Evolutionary conservation across 2,329 filamentous ascomycete genomes (phyloP).

Genomic region (Orbilia brochopaga): DNA sequence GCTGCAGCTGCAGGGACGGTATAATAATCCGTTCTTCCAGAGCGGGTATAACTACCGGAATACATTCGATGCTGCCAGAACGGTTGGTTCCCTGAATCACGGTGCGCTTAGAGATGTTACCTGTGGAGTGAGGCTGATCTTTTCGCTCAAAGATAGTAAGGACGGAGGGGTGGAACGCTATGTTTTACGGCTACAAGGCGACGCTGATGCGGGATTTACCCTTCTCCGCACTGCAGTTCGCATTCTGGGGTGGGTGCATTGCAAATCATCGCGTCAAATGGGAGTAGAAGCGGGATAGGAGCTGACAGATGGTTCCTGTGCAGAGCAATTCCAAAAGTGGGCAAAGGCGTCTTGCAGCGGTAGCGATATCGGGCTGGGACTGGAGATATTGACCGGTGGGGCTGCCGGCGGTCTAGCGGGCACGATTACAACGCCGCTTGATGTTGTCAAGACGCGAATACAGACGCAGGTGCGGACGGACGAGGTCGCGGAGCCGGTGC

Average conservation of each 20-base stretch:
- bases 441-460: slow-evolving; percentile 95
- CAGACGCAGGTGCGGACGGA: slow-evolving; percentile 82
- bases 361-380: slow-evolving; percentile 79
- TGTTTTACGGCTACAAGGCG: slow-evolving; percentile 97
- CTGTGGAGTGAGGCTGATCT: not conserved
- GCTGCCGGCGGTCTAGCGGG: slow-evolving; percentile 90
- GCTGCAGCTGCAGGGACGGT: slow-evolving; percentile 88
- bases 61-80: slow-evolving; percentile 81
- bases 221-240: slow-evolving; percentile 95
- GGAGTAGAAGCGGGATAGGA: not conserved
- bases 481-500: slow-evolving; percentile 55
- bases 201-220: slow-evolving; percentile 93
- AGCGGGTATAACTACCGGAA: slow-evolving; percentile 96
- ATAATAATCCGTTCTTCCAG: slow-evolving; percentile 91
- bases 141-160: slow-evolving; percentile 67
- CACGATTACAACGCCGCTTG: slow-evolving; percentile 90
- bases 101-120: not conserved
- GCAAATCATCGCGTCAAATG: not conserved
- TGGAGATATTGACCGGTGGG: slow-evolving; percentile 89
- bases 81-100: slow-evolving; percentile 56
- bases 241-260: slow-evolving; percentile 70
- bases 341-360: slow-evolving; percentile 75
- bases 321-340: slow-evolving; percentile 82
- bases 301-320: not conserved
- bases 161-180: slow-evolving; percentile 78